These are phyloP conservation scores for Saccharomycopsis crataegensis DNA, from an alignment of 1,139 yeast species.

Conservation along the genomic window DNA sequence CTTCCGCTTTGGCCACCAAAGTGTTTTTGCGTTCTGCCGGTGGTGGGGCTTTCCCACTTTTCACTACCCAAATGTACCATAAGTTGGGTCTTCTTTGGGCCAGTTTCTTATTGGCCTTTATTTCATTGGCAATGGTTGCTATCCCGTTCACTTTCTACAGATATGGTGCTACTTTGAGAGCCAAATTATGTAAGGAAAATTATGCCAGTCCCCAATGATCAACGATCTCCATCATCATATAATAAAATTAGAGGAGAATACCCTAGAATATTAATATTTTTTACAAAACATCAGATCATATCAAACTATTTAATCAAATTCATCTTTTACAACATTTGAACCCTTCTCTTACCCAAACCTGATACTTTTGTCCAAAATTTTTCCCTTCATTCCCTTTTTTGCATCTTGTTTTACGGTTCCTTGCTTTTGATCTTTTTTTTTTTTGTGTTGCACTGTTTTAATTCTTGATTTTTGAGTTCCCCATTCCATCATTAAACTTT, in stretches of 20 bases:
- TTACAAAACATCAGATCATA: too few relatives aligned
- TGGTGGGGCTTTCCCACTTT: constrained; percentile 81
- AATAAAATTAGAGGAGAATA: background rate
- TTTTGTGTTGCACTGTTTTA: too few relatives aligned
- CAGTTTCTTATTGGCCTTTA: constrained; percentile 73
- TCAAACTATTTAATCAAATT: too few relatives aligned
- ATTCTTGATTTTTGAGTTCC: too few relatives aligned
- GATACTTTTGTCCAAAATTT: too few relatives aligned
- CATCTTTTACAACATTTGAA: too few relatives aligned
- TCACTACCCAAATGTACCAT: constrained; percentile 74
- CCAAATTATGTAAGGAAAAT: constrained; percentile 59
- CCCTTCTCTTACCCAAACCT: too few relatives aligned
- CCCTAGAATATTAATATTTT: background rate
- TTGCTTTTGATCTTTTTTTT: too few relatives aligned
- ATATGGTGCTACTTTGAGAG: constrained; percentile 60
- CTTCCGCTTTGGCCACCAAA: constrained; percentile 84
- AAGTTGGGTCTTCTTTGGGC: constrained; percentile 77
- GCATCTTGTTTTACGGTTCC: too few relatives aligned
- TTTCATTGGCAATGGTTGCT: constrained; percentile 75
- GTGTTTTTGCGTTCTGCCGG: constrained; percentile 83
- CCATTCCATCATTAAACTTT: too few relatives aligned
- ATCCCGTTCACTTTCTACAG: constrained; percentile 74
- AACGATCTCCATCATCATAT: background rate
- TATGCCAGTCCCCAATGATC: constrained; percentile 34
- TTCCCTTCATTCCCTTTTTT: too few relatives aligned